Evolutionary conservation across 106 monocot species (phyloP).

Genomic region (Dioscorea alata): DNA sequence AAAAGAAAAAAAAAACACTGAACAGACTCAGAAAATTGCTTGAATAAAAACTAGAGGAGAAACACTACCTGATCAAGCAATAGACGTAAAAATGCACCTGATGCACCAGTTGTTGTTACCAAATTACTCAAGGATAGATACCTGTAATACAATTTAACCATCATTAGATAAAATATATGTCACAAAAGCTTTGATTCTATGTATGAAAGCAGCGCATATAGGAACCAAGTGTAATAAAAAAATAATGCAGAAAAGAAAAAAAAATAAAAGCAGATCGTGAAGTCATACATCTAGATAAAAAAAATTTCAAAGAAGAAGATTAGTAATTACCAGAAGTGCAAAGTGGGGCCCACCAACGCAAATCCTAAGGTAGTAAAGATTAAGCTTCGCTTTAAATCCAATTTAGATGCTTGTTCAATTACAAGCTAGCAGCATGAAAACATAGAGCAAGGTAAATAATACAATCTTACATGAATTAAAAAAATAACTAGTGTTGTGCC

Average conservation of each 20-base stretch:
- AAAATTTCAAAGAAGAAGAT: not conserved
- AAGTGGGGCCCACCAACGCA: conserved; percentile 1
- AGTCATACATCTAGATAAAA: not conserved
- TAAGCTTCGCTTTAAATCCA: conserved; percentile 6
- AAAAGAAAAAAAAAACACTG: not conserved
- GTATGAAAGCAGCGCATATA: not conserved
- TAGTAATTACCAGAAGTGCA: conserved; percentile 6
- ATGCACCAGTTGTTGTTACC: conserved; percentile 1
- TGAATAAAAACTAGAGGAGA: not conserved
- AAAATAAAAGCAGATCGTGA: not conserved
- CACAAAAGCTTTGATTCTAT: not conserved
- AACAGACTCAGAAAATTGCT: not conserved
- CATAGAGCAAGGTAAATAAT: not conserved
- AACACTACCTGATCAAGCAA: conserved; percentile 11
- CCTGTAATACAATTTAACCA: not conserved
- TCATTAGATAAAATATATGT: not conserved
- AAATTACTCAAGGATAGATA: conserved; percentile 8
- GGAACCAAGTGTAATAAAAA: not conserved
- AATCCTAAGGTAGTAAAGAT: conserved; percentile 7
- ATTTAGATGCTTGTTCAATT: not conserved
- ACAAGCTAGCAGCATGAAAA: not conserved
- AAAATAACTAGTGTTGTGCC: not conserved
- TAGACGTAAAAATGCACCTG: conserved; percentile 7
- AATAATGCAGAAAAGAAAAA: not conserved
- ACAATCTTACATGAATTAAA: not conserved